Conservation (phyloP, 768 basidiomycete species). For the Mrakia frigida region DNA sequence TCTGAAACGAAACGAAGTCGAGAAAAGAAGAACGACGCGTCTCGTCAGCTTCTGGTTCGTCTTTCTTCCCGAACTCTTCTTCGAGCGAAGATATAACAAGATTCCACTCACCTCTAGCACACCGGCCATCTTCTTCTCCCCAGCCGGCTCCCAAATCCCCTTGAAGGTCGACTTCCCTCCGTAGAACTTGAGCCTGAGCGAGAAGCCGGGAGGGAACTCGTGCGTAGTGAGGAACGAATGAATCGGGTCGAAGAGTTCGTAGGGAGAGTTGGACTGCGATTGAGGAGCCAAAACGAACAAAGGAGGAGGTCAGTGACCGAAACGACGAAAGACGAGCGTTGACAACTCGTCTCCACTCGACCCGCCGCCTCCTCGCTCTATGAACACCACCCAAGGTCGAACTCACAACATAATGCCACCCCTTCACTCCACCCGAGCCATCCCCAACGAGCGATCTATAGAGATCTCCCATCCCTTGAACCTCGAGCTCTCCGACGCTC, state of each 20-base stretch:
- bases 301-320: not conserved
- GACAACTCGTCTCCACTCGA: too few relatives aligned
- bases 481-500: conserved; percentile 67
- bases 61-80: not conserved
- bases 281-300: not conserved
- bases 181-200: conserved; percentile 75
- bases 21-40: not conserved
- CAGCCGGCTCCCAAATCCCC: conserved; percentile 73
- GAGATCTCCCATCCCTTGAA: conserved; percentile 79
- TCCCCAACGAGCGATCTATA: conserved; percentile 57
- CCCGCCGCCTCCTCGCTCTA: too few relatives aligned
- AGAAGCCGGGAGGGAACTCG: conserved; percentile 41
- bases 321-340: too few relatives aligned
- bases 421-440: conserved; percentile 16
- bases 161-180: conserved; percentile 71
- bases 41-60: not conserved
- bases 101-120: conserved; percentile 58
- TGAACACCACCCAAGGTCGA: too few relatives aligned
- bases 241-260: conserved; percentile 33
- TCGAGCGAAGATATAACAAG: conserved; percentile 25
- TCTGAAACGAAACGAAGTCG: conserved; percentile 4
- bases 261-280: conserved; percentile 31
- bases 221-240: conserved; percentile 25
- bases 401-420: conserved; percentile 31
- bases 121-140: conserved; percentile 68